A percentile compares a stretch with the other conserved stretches of the same genome.
phyloP scores from a whole-genome alignment of 805 yeast genomes.

The Ogataea methanolica region DNA sequence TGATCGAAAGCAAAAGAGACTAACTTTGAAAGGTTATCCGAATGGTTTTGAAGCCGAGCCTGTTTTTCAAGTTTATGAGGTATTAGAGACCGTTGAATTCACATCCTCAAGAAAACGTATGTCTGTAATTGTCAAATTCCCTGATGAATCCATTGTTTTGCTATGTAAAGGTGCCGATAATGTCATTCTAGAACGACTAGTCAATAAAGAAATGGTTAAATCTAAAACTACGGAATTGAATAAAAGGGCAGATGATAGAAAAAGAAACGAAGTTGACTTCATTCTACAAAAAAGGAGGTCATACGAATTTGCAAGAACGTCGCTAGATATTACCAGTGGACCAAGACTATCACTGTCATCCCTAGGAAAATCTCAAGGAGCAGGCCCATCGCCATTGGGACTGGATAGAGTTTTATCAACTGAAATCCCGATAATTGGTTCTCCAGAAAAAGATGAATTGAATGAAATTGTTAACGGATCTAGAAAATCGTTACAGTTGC shows the following conservation, averaged over 20 bases:
- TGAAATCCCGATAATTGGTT: slow-evolving; percentile 18
- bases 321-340: background rate
- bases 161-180: slow-evolving; percentile 97
- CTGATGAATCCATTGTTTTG: slow-evolving; percentile 69
- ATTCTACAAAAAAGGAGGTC: slow-evolving; percentile 45
- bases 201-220: slow-evolving; percentile 52
- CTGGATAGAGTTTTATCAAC: slow-evolving; percentile 23
- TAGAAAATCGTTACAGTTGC: slow-evolving; percentile 53
- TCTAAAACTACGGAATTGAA: slow-evolving; percentile 63
- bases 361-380: slow-evolving; percentile 24
- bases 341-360: slow-evolving; percentile 24
- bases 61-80: slow-evolving; percentile 60
- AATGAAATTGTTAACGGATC: slow-evolving; percentile 49
- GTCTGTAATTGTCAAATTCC: slow-evolving; percentile 80
- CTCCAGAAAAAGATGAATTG: slow-evolving; percentile 42
- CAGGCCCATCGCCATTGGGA: slow-evolving; percentile 14
- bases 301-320: slow-evolving; percentile 15
- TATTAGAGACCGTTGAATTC: slow-evolving; percentile 81
- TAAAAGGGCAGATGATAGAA: slow-evolving; percentile 54
- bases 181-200: slow-evolving; percentile 71
- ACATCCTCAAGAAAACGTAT: slow-evolving; percentile 86
- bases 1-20: slow-evolving; percentile 54
- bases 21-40: slow-evolving; percentile 77
- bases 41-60: slow-evolving; percentile 68
- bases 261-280: slow-evolving; percentile 70